phyloP scores from a whole-genome alignment of 495 filamentous ascomycete genomes.

The Tuber melanosporum region DNA sequence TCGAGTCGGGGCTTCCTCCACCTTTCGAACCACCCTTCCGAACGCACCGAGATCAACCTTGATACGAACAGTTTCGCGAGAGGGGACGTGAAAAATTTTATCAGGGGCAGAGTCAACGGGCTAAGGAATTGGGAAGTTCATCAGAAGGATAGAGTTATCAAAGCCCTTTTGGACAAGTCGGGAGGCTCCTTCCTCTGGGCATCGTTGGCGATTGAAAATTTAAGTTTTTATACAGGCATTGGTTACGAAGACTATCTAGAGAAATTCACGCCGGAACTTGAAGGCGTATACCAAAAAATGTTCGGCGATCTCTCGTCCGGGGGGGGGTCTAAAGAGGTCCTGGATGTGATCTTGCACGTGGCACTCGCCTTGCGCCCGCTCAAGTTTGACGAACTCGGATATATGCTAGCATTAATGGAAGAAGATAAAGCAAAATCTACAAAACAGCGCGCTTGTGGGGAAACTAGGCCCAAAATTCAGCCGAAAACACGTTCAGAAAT shows the following conservation, averaged over 20 bases:
- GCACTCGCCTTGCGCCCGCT: neutral
- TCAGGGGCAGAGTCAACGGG: neutral
- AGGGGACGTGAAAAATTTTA: neutral
- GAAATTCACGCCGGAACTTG: neutral
- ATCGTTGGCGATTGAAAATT: neutral
- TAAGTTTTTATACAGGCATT: neutral
- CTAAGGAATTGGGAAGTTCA: neutral
- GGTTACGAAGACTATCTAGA: neutral
- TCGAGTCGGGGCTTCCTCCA: too few relatives aligned
- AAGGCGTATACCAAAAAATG: neutral
- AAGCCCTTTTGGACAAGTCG: neutral
- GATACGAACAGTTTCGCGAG: neutral
- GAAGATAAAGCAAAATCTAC: neutral
- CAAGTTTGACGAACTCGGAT: neutral
- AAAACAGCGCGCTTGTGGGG: too few relatives aligned
- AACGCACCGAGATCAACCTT: neutral
- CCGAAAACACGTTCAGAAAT: neutral
- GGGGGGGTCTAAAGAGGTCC: neutral
- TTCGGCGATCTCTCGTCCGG: neutral
- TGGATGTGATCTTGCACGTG: neutral
- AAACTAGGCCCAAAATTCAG: neutral
- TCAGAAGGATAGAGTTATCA: neutral
- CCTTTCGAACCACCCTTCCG: too few relatives aligned
- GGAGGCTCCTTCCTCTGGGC: neutral
- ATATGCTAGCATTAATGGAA: neutral